Conservation (phyloP, 768 basidiomycete species). For the Punctularia strigosozonata region DNA sequence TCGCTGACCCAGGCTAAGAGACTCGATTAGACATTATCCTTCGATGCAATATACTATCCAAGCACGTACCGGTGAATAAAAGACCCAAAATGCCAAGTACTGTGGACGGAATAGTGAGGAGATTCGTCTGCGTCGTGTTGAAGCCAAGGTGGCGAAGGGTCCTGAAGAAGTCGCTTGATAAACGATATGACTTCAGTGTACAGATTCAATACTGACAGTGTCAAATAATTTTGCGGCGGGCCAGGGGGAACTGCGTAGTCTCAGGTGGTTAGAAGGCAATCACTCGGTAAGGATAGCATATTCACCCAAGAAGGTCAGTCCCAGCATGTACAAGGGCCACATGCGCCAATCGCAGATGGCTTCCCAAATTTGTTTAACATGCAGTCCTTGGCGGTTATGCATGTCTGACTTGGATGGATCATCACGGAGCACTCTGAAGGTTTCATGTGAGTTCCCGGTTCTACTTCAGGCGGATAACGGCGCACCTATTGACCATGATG, state of each 20-base stretch:
- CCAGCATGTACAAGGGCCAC: conserved; percentile 55
- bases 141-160: conserved; percentile 52
- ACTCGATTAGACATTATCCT: no score
- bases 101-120: conserved; percentile 49
- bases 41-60: no score
- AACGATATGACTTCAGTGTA: no score
- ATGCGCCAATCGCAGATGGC: conserved; percentile 48
- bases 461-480: neutral
- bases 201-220: no score
- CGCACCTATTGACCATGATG: conserved; percentile 47
- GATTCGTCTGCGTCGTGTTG: conserved; percentile 47
- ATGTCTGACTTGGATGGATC: conserved; percentile 57
- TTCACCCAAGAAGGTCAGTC: conserved; percentile 41
- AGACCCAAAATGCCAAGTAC: conserved; percentile 36
- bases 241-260: conserved; percentile 36
- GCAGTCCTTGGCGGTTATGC: conserved; percentile 62
- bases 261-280: neutral
- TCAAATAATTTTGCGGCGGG: conserved; percentile 52
- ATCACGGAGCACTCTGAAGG: conserved; percentile 39
- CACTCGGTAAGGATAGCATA: neutral
- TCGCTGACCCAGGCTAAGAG: conserved; percentile 39
- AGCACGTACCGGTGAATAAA: no score
- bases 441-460: neutral
- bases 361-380: conserved; percentile 32
- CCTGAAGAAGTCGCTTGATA: no score